Evolutionary conservation across 768 basidiomycete genomes (phyloP).

Genomic region (Amanita inopinata): DNA sequence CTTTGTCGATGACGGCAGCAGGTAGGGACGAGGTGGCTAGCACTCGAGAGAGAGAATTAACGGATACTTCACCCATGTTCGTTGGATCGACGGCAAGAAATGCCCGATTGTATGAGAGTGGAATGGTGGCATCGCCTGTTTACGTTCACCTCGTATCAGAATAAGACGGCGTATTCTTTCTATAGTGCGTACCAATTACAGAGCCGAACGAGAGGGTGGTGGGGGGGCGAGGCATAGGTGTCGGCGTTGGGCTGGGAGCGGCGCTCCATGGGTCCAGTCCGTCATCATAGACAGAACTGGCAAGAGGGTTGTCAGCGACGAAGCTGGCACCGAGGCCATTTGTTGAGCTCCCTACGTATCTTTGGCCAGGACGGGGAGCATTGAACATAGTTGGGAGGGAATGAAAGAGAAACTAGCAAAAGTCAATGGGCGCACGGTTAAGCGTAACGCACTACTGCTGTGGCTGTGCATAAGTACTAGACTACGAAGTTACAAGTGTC

Average conservation of each 20-base stretch:
- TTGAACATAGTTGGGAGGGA: slow-evolving; percentile 73
- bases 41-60: slow-evolving; percentile 75
- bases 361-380: slow-evolving; percentile 64
- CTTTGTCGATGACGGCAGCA: slow-evolving; percentile 76
- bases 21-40: slow-evolving; percentile 70
- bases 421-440: neutral
- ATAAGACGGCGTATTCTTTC: neutral
- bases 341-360: slow-evolving; percentile 48
- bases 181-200: slow-evolving; percentile 49
- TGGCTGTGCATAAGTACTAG: slow-evolving; percentile 6
- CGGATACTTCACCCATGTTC: slow-evolving; percentile 68
- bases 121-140: slow-evolving; percentile 72
- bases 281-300: slow-evolving; percentile 69
- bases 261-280: slow-evolving; percentile 76
- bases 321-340: slow-evolving; percentile 61
- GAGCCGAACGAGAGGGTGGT: slow-evolving; percentile 46
- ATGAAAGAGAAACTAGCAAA: neutral
- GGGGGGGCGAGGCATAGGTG: slow-evolving; percentile 41
- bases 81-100: slow-evolving; percentile 65
- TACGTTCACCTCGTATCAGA: slow-evolving; percentile 9
- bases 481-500: neutral
- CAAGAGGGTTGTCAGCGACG: slow-evolving; percentile 69
- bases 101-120: slow-evolving; percentile 64
- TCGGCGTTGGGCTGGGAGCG: slow-evolving; percentile 61
- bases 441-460: neutral